Base-by-base conservation (phyloP, 2,329 filamentous ascomycete species). In the Fusarium sp. region DNA sequence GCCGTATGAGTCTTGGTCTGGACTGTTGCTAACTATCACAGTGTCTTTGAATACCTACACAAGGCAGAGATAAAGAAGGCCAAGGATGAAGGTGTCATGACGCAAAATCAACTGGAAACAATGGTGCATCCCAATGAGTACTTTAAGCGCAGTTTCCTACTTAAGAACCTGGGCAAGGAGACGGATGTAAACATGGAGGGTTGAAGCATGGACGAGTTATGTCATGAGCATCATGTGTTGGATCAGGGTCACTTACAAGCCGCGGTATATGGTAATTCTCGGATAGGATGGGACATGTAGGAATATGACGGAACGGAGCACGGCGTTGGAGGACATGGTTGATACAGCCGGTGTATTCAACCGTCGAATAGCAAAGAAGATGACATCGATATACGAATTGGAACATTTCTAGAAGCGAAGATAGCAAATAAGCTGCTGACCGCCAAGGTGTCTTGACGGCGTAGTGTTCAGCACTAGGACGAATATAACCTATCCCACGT, bases 121-220 rank as follows among this genome's bases (percentile, higher is more conserved):
- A 97, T 99, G 80, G 92, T 98, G 24, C 96, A 99, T 83, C 96
- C 96, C 13, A 99, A 99, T 82, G 95, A 96, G 74, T 99, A 98
- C 84, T 99, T 98, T 84, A 98, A 98, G 87, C 89, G 96, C 65
- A 97, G 95, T 81, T 98, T 94, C 82, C 79, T 97, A 76, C 85
- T 99, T 70, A 98, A 95, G 86, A 94, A 96, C 80, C 82, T 97
- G 29, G 91, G 83, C 60, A 90, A 84, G 24, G 84, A 84, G 69
- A 83, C 85, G 20, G 89, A 91, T 69, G 83, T 88, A 35, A 88
- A 89, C 82, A 91, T 92, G 88, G 87, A 88, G 68, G 85, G 80
- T 73, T 91, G 45, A 84, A 59, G 16, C 11, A 27, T 54, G 22
- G 13, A 20, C 8, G 16, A 27, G 29, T 11, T 35, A 35, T 54